phyloP scores from a whole-genome alignment of 2,329 filamentous ascomycete species.

The Diaporthe ilicicola region DNA sequence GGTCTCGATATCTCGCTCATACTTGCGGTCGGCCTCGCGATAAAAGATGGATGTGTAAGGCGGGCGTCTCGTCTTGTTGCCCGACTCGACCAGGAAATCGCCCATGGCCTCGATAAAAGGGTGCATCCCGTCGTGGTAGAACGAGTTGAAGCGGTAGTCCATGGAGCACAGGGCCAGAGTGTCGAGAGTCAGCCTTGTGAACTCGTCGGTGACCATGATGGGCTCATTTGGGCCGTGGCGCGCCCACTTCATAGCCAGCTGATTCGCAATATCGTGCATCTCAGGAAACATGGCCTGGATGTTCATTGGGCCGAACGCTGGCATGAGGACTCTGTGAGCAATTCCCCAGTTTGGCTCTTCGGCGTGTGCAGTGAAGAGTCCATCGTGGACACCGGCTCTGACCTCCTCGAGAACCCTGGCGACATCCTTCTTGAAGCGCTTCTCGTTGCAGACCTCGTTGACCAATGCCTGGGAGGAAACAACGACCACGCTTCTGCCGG shows the following conservation, averaged over 20 bases:
- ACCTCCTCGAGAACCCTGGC: conserved; percentile 60
- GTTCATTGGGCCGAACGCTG: conserved; percentile 73
- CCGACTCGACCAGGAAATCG: conserved; percentile 66
- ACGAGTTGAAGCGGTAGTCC: conserved; percentile 78
- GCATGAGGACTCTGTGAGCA: conserved; percentile 71
- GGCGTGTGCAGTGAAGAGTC: conserved; percentile 63
- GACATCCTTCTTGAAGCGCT: conserved; percentile 67
- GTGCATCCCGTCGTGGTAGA: conserved; percentile 74
- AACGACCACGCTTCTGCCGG: conserved; percentile 28
- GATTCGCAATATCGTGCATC: conserved; percentile 73
- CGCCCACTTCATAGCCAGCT: conserved; percentile 74
- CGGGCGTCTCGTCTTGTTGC: conserved; percentile 57
- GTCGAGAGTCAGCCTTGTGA: conserved; percentile 77
- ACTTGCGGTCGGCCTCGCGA: conserved; percentile 58
- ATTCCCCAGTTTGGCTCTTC: conserved; percentile 71
- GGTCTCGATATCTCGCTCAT: conserved; percentile 60
- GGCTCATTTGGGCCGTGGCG: conserved; percentile 64
- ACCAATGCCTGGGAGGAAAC: conserved; percentile 49
- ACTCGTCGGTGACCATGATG: conserved; percentile 72
- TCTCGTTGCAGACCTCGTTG: conserved; percentile 70
- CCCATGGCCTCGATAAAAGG: conserved; percentile 76
- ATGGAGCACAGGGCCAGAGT: conserved; percentile 77
- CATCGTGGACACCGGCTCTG: conserved; percentile 67
- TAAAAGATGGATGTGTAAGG: conserved; percentile 59
- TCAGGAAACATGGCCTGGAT: conserved; percentile 75